A percentile compares a stretch with the other conserved stretches of the same genome.
phyloP scores from a whole-genome alignment of 768 basidiomycete genomes.

The Suillus tomentosus region DNA sequence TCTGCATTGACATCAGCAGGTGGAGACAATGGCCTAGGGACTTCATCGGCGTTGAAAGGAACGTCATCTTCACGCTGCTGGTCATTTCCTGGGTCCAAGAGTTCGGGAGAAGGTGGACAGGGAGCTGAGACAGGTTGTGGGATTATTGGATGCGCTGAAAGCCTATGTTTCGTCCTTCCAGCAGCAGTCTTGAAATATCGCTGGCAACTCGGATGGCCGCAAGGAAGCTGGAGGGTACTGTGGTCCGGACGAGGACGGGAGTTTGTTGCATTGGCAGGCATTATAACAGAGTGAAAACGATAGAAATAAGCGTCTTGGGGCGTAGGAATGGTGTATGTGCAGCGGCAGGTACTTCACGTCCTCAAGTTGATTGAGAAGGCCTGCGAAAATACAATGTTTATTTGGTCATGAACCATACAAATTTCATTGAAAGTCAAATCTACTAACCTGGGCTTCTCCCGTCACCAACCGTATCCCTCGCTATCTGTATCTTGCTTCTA shows the following conservation, averaged over 20 bases:
- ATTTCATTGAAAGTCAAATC: neutral
- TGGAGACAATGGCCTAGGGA: neutral
- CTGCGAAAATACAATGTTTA: neutral
- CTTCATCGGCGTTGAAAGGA: too few species aligned
- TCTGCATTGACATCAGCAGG: neutral
- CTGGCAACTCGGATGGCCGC: neutral
- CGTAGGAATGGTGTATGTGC: neutral
- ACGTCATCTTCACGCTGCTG: too few species aligned
- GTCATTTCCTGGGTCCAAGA: too few species aligned
- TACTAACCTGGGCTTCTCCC: neutral
- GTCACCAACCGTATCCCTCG: neutral
- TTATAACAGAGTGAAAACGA: neutral
- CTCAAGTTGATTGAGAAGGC: neutral
- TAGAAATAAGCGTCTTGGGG: neutral
- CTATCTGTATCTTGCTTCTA: neutral
- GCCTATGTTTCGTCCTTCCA: too few species aligned
- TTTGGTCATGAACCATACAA: neutral
- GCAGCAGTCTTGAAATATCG: too few species aligned
- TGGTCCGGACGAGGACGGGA: neutral
- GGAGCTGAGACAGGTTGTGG: too few species aligned
- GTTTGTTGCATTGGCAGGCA: too few species aligned
- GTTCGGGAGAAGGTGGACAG: too few species aligned
- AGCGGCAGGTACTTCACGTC: neutral
- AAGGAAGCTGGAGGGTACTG: conserved; percentile 6
- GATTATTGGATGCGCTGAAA: neutral